Evolutionary conservation across 768 basidiomycete species (phyloP), one percentile per base, ranked within the genome.

Genomic region (Trametes meyenii): DNA sequence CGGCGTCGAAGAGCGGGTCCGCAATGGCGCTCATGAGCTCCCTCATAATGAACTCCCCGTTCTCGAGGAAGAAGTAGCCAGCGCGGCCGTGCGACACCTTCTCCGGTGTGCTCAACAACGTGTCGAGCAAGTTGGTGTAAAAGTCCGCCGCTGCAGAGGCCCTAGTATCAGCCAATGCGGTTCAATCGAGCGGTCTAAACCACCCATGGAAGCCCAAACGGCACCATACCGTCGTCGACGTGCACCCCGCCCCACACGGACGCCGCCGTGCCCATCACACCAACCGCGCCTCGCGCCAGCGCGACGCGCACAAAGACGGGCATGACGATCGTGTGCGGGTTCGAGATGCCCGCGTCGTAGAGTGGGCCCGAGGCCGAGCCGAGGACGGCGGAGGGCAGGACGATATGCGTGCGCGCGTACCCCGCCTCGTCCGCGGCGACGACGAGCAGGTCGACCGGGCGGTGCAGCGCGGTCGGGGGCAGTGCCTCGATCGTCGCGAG

Each of bases 191-290:
- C 29, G 4, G 29, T 8, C 3, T 8, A 33, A 33, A 8, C 29
- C 29, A 8, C 29, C 29, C 4, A n/a, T n/a, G n/a, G n/a, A n/a
- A n/a, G n/a, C n/a, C 29, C 4, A 33, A 33, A 33, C 74, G 10
- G 21, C 38, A 61, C 83, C 85, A 72, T 39, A 50, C 79, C 70
- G 35, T 61, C 38, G 67, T 71, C 35, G 50, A 86, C 76, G 60
- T 85, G 78, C 19, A 86, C 81, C 63, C 83, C 75, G 1, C 80
- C 77, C 86, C 85, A 89, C 2, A 83, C 43, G 59, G 85, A 86
- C 64, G 75, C 72, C 0, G 87, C 86, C 48, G 77, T 67, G 0
- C 86, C 85, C 5, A 88, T 72, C 66, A 84, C 73, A 7, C 83
- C 85, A 0, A 76, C 83, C 36, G 79, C 77, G 0, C 77, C 78